Conservation (phyloP, 495 filamentous ascomycete genomes). For the Cetradonia linearis region DNA sequence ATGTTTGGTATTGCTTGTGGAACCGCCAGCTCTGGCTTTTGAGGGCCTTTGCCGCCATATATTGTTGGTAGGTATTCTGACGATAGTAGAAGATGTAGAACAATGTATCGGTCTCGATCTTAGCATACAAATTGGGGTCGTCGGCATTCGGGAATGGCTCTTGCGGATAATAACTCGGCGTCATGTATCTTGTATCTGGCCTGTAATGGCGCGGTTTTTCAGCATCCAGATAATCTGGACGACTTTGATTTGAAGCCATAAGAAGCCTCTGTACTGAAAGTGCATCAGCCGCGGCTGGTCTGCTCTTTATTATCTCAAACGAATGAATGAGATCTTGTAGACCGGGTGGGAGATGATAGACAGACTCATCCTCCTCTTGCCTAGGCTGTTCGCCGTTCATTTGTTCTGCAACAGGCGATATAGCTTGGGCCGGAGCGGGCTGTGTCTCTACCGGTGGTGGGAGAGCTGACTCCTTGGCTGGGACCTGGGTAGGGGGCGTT, state of each 20-base stretch:
- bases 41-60: conserved; percentile 86
- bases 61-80: conserved; percentile 91
- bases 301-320: conserved; percentile 72
- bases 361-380: conserved; percentile 62
- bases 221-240: conserved; percentile 66
- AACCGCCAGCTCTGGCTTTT: conserved; percentile 98
- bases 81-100: conserved; percentile 99
- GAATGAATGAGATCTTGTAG: conserved; percentile 84
- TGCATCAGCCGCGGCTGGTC: conserved; percentile 43
- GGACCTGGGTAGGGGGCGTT: conserved; percentile 3
- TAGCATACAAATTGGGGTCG: conserved; percentile 71
- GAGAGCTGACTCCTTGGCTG: conserved; percentile 29
- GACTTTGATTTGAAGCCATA: conserved; percentile 53
- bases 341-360: conserved; percentile 87
- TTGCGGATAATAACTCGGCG: conserved; percentile 79
- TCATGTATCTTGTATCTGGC: conserved; percentile 67
- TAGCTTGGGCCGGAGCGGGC: neutral
- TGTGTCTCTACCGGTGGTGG: conserved; percentile 25
- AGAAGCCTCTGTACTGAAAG: conserved; percentile 64
- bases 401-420: conserved; percentile 29
- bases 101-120: conserved; percentile 90
- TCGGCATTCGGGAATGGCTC: conserved; percentile 84
- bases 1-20: conserved; percentile 98
- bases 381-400: conserved; percentile 47
- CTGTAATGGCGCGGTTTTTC: conserved; percentile 75